Conservation (phyloP, 106 monocot species). For the Cymbidium sinense region DNA sequence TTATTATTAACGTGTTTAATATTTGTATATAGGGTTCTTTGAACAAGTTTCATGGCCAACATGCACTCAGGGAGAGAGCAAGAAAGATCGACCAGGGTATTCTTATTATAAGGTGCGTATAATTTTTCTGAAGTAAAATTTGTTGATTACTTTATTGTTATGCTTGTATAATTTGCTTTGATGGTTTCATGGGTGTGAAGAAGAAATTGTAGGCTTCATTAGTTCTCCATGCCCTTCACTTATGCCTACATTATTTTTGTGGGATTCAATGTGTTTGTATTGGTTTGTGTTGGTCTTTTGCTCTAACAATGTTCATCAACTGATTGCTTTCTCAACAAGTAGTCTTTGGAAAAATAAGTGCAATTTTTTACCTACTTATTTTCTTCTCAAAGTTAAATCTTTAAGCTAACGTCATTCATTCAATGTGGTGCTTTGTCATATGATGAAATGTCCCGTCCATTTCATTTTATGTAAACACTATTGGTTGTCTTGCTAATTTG, state of each 20-base stretch:
- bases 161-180: background rate
- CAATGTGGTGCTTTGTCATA: background rate
- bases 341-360: background rate
- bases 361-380: background rate
- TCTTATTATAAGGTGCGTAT: slow-evolving; percentile 76
- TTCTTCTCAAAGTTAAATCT: background rate
- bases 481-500: background rate
- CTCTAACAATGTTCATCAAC: background rate
- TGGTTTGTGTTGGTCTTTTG: background rate
- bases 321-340: background rate
- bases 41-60: slow-evolving; percentile 98
- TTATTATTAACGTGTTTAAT: background rate
- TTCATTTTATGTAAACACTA: background rate
- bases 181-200: background rate
- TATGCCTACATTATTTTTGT: background rate
- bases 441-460: background rate
- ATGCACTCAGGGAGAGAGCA: slow-evolving; percentile 92
- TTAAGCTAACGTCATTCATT: background rate
- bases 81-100: slow-evolving; percentile 96
- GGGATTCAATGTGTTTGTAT: background rate
- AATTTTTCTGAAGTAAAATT: background rate
- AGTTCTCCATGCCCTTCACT: background rate
- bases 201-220: background rate
- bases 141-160: background rate
- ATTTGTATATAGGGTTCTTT: slow-evolving; percentile 52